Conservation (phyloP, 75 land plant species). For the Chamaecyparis obtusa region DNA sequence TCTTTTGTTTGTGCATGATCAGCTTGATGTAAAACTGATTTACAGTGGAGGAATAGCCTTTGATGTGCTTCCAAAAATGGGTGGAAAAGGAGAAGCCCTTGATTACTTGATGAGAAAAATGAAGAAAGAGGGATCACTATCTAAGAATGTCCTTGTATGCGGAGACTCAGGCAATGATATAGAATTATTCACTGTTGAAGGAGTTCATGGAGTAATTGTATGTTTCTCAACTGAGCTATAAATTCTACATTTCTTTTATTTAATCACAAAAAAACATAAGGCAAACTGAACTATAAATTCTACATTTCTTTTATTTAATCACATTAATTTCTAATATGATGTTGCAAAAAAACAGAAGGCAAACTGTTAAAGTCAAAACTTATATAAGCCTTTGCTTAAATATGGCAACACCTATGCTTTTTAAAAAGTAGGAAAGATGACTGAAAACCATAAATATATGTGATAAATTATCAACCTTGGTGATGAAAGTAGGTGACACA, state of each 20-base stretch:
- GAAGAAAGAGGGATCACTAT: conserved; percentile 21
- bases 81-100: conserved; percentile 57
- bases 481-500: background rate
- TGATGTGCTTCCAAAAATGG: conserved; percentile 47
- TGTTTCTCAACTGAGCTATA: conserved; percentile 7
- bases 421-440: background rate
- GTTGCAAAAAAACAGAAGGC: background rate
- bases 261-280: background rate
- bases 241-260: background rate
- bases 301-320: conserved; percentile 3
- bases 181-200: conserved; percentile 40
- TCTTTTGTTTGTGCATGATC: conserved; percentile 8
- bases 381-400: background rate
- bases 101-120: conserved; percentile 37
- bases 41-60: conserved; percentile 45
- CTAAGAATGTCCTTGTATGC: conserved; percentile 41
- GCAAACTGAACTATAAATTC: background rate
- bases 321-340: conserved; percentile 1
- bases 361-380: background rate
- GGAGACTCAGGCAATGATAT: conserved; percentile 60
- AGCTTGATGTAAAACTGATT: conserved; percentile 45
- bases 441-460: background rate
- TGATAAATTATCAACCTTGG: background rate
- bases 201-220: conserved; percentile 50
- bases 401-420: background rate